Base-by-base conservation (phyloP, 257 asterid genomes). In the Salvia splendens region DNA sequence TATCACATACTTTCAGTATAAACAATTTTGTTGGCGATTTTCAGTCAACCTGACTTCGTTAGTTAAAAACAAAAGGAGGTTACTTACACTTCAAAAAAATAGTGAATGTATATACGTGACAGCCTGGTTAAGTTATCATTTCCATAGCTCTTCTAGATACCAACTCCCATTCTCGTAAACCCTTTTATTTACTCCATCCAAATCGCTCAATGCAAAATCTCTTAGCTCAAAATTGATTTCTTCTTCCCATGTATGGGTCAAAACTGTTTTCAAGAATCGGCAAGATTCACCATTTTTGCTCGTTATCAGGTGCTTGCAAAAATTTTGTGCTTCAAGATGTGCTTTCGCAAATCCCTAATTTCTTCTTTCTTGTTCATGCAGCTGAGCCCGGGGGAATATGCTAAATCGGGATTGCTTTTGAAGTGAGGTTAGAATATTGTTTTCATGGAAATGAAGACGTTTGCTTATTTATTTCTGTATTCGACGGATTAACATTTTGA, bases 391-490 rank as follows among this genome's bases (percentile, higher is more conserved):
- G 16, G 67, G 55, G 10, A 49, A 45, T 68, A 68, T 69, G 79
- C 75, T 46, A 43, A 47, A 30, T 28, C 30, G 65, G 69, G 63
- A 75, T 67, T 72, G 71, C 30, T 16, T 48, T 33, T 69, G 67
- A 67, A 68, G 76, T 70, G 68, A 69, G 83, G 85, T 80, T 46
- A 56, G 67, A 65, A 36, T 20, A 40, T 73, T 57, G 58, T 68
- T 60, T 49, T 62, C 63, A 12, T 59, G 53, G 72, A 78, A 67
- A 14, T 63, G 67, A 14, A 55, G 65, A 42, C 71, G 17, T 28
- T 43, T 51, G 15, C 28, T 51, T 30, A 7, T 32, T 17, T n/a
- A 10, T 69, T 35, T 43, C 33, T 4, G 42, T 57, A 1, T 42
- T 59, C 12, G 32, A 15, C 64, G 30, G 70, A 24, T 54, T 68